A percentile compares a stretch with the other conserved stretches of the same genome.
These are phyloP conservation scores for Pythium guiyangense DNA, from an alignment of 352 stramenopile species.

Conservation along the genomic window DNA sequence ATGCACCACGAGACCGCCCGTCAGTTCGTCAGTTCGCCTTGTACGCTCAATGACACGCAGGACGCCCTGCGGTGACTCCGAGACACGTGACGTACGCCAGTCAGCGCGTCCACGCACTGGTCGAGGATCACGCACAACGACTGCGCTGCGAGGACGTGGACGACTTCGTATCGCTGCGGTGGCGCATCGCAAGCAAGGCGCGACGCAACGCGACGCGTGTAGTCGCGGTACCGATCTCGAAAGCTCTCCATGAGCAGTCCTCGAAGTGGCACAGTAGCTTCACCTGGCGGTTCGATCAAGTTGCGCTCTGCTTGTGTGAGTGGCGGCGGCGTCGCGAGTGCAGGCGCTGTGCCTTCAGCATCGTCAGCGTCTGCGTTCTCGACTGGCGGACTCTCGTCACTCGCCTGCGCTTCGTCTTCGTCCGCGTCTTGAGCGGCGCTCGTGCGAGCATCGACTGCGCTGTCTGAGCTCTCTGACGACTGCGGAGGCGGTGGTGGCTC, in stretches of 20 bases:
- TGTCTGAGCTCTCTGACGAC: background rate
- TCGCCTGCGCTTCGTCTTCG: background rate
- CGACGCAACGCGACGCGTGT: slow-evolving; percentile 19
- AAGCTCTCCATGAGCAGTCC: slow-evolving; percentile 25
- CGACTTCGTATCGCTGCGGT: slow-evolving; percentile 22
- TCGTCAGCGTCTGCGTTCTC: slow-evolving; percentile 2
- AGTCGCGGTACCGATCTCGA: slow-evolving; percentile 26
- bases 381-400: background rate
- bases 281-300: slow-evolving; percentile 25
- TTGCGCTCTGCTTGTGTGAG: slow-evolving; percentile 28
- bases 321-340: slow-evolving; percentile 2
- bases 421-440: background rate
- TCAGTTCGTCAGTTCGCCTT: slow-evolving; percentile 2
- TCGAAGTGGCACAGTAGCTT: slow-evolving; percentile 29
- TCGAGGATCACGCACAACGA: slow-evolving; percentile 38
- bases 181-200: background rate
- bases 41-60: too few species aligned
- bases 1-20: background rate
- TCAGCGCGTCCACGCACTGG: slow-evolving; percentile 58
- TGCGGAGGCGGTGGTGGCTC: background rate
- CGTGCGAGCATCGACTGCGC: background rate
- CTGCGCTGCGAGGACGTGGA: slow-evolving; percentile 44
- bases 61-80: too few species aligned
- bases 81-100: slow-evolving; percentile 42
- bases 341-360: slow-evolving; percentile 7